Base-by-base conservation (phyloP, 2,329 filamentous ascomycete genomes). In the Karstenula rhodostoma region DNA sequence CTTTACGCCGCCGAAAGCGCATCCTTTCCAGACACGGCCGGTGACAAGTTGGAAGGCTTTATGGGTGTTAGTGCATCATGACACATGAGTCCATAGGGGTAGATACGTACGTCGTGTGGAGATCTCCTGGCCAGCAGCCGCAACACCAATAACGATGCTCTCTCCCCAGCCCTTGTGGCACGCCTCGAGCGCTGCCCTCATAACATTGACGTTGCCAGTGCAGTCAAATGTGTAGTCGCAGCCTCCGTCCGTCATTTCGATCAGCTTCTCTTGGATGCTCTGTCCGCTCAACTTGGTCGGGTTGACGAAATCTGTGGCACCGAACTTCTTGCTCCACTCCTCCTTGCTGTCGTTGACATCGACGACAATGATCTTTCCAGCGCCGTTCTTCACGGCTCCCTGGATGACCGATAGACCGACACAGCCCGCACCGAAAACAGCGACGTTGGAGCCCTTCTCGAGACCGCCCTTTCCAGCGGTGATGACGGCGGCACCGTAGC, bases 101-200 rank as follows among this genome's bases (percentile, higher is more conserved):
- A 55, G 59, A 89, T n/a, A n/a, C 92, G 86, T 85, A 96, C 93
- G 94, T 79, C 94, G 87, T 56, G 94, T 98, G 67, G 90, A 85
- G 70, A 98, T 98, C 83, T 98, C 94, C 82, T 97, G 94, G 55
- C 94, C 94, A 60, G 94, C 94, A 69, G 94, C 94, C 63, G 94
- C 94, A 66, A 99, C 95, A 80, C 95, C 95, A 74, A 99, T 99
- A 79, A 99, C 88, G 80, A 99, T 97, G 77, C 91, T 96, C 86
- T 97, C 88, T 73, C 95, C 95, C 95, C 95, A 99, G 51, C 95
- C 95, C 88, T 99, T 99, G 86, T 99, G 95, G 85, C 94, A 98
- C 51, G 95, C 94, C 84, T 99, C 94, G 62, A 99, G 88, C 43
- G 95, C 95, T 56, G 92, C 91, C 65, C 95, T 87, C 95, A 97